Evolutionary conservation across 202 grass and related monocot species (phyloP).

Genomic region (Thinopyrum obtusiflorum): DNA sequence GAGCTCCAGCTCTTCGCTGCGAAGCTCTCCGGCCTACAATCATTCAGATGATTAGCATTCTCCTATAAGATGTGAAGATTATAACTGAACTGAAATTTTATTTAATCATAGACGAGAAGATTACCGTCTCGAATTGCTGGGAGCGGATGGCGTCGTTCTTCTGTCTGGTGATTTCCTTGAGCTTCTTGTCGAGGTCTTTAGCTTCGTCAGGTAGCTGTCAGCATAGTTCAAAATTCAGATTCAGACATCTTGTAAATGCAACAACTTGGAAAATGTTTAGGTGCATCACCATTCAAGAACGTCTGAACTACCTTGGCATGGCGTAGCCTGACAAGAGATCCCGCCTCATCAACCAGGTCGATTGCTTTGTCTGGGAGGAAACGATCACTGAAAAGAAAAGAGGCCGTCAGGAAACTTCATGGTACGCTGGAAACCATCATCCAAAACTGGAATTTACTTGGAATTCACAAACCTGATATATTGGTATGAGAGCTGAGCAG

Average conservation of each 20-base stretch:
- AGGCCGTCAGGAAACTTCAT: background rate
- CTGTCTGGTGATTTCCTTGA: conserved; percentile 49
- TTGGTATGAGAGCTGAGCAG: background rate
- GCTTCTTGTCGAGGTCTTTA: conserved; percentile 45
- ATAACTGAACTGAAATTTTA: background rate
- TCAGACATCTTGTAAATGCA: background rate
- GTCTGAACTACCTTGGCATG: conserved; percentile 49
- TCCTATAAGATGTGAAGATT: background rate
- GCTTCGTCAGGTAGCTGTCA: conserved; percentile 50
- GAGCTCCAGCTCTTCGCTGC: conserved; percentile 47
- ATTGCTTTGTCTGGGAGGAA: conserved; percentile 83
- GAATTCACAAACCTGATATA: conserved; percentile 19
- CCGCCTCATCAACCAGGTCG: conserved; percentile 80
- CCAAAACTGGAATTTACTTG: background rate
- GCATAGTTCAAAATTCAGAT: background rate
- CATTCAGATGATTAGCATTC: background rate
- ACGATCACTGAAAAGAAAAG: conserved; percentile 45
- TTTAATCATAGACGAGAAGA: background rate
- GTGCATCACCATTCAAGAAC: background rate
- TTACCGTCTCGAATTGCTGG: conserved; percentile 58
- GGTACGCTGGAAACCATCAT: background rate
- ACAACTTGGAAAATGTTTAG: background rate
- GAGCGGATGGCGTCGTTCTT: conserved; percentile 44
- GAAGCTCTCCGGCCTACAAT: conserved; percentile 51
- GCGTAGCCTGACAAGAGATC: conserved; percentile 53